Conservation (phyloP, 2,329 filamentous ascomycete species). For the Thielaviopsis euricoi region DNA sequence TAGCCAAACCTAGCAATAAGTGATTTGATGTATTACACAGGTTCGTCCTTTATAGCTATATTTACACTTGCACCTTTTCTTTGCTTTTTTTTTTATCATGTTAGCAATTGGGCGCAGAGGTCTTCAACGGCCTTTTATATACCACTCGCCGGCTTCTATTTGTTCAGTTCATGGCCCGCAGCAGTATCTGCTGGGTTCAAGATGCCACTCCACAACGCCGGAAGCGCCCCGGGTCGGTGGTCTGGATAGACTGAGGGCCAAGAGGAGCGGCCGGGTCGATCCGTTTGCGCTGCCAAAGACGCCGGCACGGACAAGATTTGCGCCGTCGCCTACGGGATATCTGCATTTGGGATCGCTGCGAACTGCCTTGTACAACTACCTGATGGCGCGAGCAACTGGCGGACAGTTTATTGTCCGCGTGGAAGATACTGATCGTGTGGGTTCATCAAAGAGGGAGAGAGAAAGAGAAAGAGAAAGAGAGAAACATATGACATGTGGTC, state of each 20-base stretch:
- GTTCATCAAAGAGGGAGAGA: slow-evolving; percentile 14
- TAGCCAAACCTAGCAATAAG: neutral
- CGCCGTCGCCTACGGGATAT: slow-evolving; percentile 87
- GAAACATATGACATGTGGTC: neutral
- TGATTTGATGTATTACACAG: neutral
- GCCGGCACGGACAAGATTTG: slow-evolving; percentile 55
- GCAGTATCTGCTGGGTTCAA: neutral
- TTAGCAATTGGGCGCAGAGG: neutral
- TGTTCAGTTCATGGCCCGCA: no score
- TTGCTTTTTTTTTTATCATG: neutral
- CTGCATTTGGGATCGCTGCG: slow-evolving; percentile 81
- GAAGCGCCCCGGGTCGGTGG: neutral
- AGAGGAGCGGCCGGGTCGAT: neutral
- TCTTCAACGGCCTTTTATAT: neutral
- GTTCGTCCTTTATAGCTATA: neutral
- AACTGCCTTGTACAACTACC: slow-evolving; percentile 89
- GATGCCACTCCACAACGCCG: slow-evolving; percentile 2
- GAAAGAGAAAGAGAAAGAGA: no score
- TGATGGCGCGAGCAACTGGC: slow-evolving; percentile 72
- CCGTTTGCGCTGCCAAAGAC: slow-evolving; percentile 27
- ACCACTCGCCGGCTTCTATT: neutral
- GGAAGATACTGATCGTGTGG: slow-evolving; percentile 86
- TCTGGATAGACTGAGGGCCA: slow-evolving; percentile 5
- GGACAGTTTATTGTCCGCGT: slow-evolving; percentile 84
- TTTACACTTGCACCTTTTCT: neutral